Evolutionary conservation across 495 filamentous ascomycete species (phyloP).

Genomic region (Podospora anserina): DNA sequence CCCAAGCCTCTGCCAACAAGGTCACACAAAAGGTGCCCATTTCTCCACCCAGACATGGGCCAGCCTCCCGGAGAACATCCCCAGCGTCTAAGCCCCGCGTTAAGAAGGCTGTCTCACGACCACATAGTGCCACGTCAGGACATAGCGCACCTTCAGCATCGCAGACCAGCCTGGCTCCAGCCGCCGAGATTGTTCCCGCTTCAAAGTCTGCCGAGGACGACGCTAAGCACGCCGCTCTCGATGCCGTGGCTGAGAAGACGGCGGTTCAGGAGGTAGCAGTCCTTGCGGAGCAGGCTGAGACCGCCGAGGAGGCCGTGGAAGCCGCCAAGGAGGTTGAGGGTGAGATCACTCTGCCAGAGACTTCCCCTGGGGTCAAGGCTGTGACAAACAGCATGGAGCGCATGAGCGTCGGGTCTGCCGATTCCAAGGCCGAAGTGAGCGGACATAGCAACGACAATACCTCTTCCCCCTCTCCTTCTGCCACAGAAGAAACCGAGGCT

Average conservation of each 20-base stretch:
- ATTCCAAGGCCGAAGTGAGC: background rate
- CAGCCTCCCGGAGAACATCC: conserved; percentile 24
- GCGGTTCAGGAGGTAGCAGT: conserved; percentile 31
- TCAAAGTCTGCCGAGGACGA: conserved; percentile 10
- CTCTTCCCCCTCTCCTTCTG: background rate
- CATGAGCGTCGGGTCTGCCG: conserved; percentile 12
- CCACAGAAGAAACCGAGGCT: conserved; percentile 13
- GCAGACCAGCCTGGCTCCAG: background rate
- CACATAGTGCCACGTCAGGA: background rate
- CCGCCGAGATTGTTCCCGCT: conserved; percentile 26
- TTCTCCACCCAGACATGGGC: conserved; percentile 40
- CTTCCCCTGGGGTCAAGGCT: conserved; percentile 22
- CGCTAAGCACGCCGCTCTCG: background rate
- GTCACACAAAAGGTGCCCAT: conserved; percentile 62
- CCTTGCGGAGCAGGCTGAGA: conserved; percentile 31
- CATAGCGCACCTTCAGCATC: background rate
- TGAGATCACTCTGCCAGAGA: conserved; percentile 9
- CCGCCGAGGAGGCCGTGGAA: conserved; percentile 30
- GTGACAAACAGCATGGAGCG: conserved; percentile 32
- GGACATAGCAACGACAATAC: background rate
- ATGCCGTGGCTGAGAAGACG: conserved; percentile 14
- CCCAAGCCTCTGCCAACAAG: conserved; percentile 73
- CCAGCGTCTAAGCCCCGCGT: conserved; percentile 22
- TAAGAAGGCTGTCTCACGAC: conserved; percentile 26
- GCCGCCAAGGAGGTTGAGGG: conserved; percentile 24